Base-by-base conservation (phyloP, 2,329 filamentous ascomycete genomes). In the Plenodomus tracheiphilus region DNA sequence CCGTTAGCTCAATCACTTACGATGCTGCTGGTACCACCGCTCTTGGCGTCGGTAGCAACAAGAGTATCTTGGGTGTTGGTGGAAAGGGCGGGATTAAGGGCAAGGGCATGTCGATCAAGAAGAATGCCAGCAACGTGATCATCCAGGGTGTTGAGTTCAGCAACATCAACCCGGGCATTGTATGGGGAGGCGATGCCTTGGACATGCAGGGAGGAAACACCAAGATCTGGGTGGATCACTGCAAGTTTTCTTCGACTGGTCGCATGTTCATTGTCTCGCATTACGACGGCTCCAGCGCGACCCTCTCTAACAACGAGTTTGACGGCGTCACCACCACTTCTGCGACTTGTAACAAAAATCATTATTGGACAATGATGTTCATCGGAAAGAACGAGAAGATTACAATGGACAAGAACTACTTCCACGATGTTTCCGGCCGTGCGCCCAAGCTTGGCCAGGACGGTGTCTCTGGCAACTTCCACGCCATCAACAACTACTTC, bases 281-380 rank as follows among this genome's bases (percentile, higher is more conserved):
- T 38, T 54, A 54, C 21, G 52, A 64, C 4, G 69, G 66, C 21
- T 66, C 70, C 16, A 70, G 69, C 41, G 69, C 78, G 1, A 78
- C 77, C 1, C 68, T 80, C 41, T 76, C 75, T 9, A 79, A 80
- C 70, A 75, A 68, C 56, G 74, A 75, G 32, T 73, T 79, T 49
- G 70, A 79, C 44, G 77, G 77, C 5, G 50, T 54, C 1, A 77
- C 77, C 0, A 64, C 57, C 19, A 76, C 72, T 58, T 78, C 75
- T 1, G 69, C 75, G 9, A 68, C 67, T 20, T 79, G 77, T 54
- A 74, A 79, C 47, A 66, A 64, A 19, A 67, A 79, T 38, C 76
- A 78, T 57, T 80, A 80, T 68, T 79, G 77, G 77, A 68, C 65
- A 3, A 65, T 77, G 43, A 71, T 77, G 44, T 69, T 78, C 52